A percentile compares a stretch with the other conserved stretches of the same genome.
Conservation (phyloP, 768 basidiomycete genomes). For the Scleroderma citrinum region DNA sequence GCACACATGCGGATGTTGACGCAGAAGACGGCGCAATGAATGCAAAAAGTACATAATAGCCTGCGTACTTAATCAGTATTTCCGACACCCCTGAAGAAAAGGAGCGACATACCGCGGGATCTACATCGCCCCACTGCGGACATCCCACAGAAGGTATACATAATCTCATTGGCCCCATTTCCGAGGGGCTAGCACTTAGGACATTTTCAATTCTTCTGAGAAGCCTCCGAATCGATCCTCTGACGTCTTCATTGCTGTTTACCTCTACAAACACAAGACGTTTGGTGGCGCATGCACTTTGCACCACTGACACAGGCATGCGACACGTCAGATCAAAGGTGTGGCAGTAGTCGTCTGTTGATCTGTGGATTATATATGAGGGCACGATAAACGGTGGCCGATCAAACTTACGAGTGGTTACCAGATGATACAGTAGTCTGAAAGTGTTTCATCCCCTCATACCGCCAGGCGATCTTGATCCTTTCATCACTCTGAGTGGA, state of each 20-base stretch:
- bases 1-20: constrained; percentile 52
- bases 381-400: background rate
- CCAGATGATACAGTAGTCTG: constrained; percentile 68
- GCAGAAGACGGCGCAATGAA: constrained; percentile 55
- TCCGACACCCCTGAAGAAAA: background rate
- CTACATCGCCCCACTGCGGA: constrained; percentile 62
- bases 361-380: constrained; percentile 26
- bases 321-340: constrained; percentile 68
- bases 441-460: constrained; percentile 89
- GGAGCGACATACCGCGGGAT: constrained; percentile 40
- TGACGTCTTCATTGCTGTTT: constrained; percentile 10
- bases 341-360: constrained; percentile 56
- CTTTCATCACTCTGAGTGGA: constrained; percentile 43
- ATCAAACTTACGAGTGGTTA: constrained; percentile 13
- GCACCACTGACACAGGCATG: constrained; percentile 47
- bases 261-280: constrained; percentile 32
- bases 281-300: constrained; percentile 35
- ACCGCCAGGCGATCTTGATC: constrained; percentile 97
- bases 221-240: constrained; percentile 15
- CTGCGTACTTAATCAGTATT: constrained; percentile 32
- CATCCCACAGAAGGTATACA: constrained; percentile 61
- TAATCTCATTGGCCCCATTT: constrained; percentile 44
- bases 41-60: constrained; percentile 70
- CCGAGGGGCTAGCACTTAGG: constrained; percentile 19
- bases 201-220: constrained; percentile 27